Conservation (phyloP, 2,329 filamentous ascomycete genomes). For the Colletotrichum aenigma region DNA sequence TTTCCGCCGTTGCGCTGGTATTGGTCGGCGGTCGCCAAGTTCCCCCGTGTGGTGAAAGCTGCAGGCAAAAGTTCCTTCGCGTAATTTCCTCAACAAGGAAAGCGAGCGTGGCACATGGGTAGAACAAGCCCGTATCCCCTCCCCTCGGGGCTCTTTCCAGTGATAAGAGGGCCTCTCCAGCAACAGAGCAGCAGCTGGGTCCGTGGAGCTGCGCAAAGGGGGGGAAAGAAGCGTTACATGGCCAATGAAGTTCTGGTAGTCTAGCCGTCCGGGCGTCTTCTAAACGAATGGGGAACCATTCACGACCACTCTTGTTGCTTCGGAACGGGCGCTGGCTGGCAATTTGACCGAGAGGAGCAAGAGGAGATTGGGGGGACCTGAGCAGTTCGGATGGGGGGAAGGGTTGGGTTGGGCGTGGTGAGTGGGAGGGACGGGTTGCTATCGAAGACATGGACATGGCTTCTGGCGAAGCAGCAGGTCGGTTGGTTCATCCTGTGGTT, state of each 20-base stretch:
- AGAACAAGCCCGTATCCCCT: constrained; percentile 20
- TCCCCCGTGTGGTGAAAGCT: constrained; percentile 33
- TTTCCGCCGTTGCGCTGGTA: constrained; percentile 16
- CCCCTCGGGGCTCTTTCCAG: constrained; percentile 3
- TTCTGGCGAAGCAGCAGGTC: neutral
- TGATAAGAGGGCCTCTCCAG: constrained; percentile 13
- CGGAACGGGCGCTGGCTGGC: constrained; percentile 16
- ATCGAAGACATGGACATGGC: neutral
- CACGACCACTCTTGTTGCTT: neutral
- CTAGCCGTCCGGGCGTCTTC: constrained; percentile 12
- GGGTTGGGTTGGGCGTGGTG: neutral
- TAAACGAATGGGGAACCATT: constrained; percentile 18
- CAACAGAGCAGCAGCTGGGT: constrained; percentile 3
- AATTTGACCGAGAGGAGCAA: constrained; percentile 15
- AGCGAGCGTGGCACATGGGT: constrained; percentile 31
- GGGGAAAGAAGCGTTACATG: constrained; percentile 11
- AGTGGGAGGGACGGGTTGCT: neutral
- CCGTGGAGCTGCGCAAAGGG: constrained; percentile 14
- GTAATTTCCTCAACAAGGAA: constrained; percentile 39
- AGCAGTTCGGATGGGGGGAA: neutral
- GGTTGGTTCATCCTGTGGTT: constrained; percentile 7
- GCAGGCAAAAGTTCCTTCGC: constrained; percentile 46
- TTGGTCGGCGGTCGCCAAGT: constrained; percentile 35
- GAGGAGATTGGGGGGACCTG: neutral
- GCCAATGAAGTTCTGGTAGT: constrained; percentile 12